A percentile compares a stretch with the other conserved stretches of the same genome.
phyloP scores from a whole-genome alignment of 805 yeast genomes.

The Metschnikowia reukaufii region DNA sequence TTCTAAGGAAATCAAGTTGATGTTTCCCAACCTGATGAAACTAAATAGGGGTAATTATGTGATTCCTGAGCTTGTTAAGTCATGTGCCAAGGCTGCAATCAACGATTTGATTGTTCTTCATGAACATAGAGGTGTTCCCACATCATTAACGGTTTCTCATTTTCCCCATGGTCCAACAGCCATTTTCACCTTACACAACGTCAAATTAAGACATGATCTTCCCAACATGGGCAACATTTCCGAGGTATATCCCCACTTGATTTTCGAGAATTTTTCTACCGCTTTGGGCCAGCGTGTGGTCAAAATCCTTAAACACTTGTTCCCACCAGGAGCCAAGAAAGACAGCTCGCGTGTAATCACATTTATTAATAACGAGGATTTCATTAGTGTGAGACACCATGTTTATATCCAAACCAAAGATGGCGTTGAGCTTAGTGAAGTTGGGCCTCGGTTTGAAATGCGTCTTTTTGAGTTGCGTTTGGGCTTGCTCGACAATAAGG shows the following conservation, averaged over 20 bases:
- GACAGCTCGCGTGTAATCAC: constrained; percentile 91
- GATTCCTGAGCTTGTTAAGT: constrained; percentile 77
- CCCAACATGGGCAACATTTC: constrained; percentile 81
- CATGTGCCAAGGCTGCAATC: constrained; percentile 77
- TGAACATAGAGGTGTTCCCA: constrained; percentile 98
- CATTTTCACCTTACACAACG: constrained; percentile 90
- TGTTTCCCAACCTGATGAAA: constrained; percentile 87
- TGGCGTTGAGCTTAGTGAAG: constrained; percentile 87
- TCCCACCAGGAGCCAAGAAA: constrained; percentile 95
- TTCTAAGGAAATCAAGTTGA: constrained; percentile 83
- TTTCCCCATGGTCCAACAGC: constrained; percentile 99
- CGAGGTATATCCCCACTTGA: constrained; percentile 90
- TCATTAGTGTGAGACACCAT: constrained; percentile 92
- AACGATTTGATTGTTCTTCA: constrained; percentile 85
- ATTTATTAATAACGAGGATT: constrained; percentile 87
- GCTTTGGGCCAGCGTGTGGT: constrained; percentile 80
- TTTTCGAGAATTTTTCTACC: constrained; percentile 85
- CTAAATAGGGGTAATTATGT: constrained; percentile 92
- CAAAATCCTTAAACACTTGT: constrained; percentile 78
- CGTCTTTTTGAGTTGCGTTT: constrained; percentile 80
- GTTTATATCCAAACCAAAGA: constrained; percentile 88
- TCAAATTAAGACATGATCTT: constrained; percentile 90
- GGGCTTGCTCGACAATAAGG: constrained; percentile 92
- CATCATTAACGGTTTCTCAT: constrained; percentile 87
- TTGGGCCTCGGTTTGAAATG: constrained; percentile 99